Evolutionary conservation across 192 early-diverging fungal species (phyloP), one percentile per base, ranked within the genome.

Genomic region (Anaeromyces robustus): DNA sequence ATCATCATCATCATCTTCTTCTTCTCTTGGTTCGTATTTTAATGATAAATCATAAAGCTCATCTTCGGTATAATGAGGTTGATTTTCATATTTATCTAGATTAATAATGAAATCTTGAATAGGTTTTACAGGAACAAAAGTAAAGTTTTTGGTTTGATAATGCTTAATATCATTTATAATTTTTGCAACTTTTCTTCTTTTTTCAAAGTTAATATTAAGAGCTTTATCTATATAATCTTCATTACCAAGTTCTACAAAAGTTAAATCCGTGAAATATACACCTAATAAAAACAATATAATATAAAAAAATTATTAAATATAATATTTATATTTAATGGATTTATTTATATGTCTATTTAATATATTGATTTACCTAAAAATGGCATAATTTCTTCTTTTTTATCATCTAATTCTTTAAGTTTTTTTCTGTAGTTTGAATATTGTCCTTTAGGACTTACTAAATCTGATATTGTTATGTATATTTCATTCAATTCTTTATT

Each of bases 141-240:
- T 22, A 80, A 41, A 32, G 16, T 16, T 80, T 68, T 22, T 29
- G 0, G 17, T 18, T 81, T 90, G 89, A 79, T 83, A 88, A 52
- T 80, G 81, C 52, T 84, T 84, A 79, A 90, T 89, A 34, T 86
- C 87, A 34, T 79, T 81, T 29, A 90, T 82, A 18, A 89, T 78
- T 29, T 77, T 68, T 52, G 84, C 83, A 1, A 88, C 86, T 79
- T 90, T 90, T 14, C 85, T 79, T 17, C 88, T 85, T 79, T 90
- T 90, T n/a, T 90, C 89, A 83, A 90, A 90, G 80, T 90, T 90
- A 77, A 90, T 90, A 77, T 85, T 81, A 41, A 81, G 78, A 17
- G 86, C 80, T 77, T 91, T 86, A 0, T 87, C 87, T 29, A 90
- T 77, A 78, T 86, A 86, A 78, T 88, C 87, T 2, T 85, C 83